A percentile compares a stretch with the other conserved stretches of the same genome.
These are phyloP conservation scores for Arachnomyces sp. DNA, from an alignment of 2,329 filamentous ascomycete genomes.

Conservation along the genomic window DNA sequence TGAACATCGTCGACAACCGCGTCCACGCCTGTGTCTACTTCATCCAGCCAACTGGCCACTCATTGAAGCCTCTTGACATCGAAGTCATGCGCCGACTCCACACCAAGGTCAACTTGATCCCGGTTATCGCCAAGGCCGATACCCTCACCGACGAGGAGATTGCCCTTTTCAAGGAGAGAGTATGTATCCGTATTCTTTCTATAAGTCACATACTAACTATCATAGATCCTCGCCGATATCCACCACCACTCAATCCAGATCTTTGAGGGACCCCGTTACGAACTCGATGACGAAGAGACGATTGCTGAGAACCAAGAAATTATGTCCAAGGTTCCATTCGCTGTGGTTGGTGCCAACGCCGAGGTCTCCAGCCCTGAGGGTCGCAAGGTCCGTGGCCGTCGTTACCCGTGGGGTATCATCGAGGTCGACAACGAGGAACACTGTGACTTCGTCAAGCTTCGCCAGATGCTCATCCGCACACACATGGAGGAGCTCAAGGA, in stretches of 20 bases:
- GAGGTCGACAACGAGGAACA: slow-evolving; percentile 99
- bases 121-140: slow-evolving; percentile 97
- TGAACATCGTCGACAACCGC: slow-evolving; percentile 99
- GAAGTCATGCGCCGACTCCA: slow-evolving; percentile 99
- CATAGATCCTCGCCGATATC: slow-evolving; percentile 90
- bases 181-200: slow-evolving; percentile 45
- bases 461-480: slow-evolving; percentile 98
- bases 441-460: slow-evolving; percentile 98
- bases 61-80: slow-evolving; percentile 94
- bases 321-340: slow-evolving; percentile 99
- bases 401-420: slow-evolving; percentile 96
- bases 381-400: slow-evolving; percentile 88
- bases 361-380: slow-evolving; percentile 88
- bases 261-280: slow-evolving; percentile 96
- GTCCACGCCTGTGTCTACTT: slow-evolving; percentile 99
- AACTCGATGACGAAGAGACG: slow-evolving; percentile 98
- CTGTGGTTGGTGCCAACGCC: slow-evolving; percentile 91
- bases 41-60: slow-evolving; percentile 97
- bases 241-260: slow-evolving; percentile 97
- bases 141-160: slow-evolving; percentile 98
- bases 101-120: slow-evolving; percentile 99
- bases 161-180: slow-evolving; percentile 85
- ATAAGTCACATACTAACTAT: slow-evolving; percentile 18
- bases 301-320: slow-evolving; percentile 99
- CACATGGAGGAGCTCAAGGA: slow-evolving; percentile 99